Evolutionary conservation across 2,329 filamentous ascomycete genomes (phyloP).

Genomic region (Plectosphaerella cucumerina): DNA sequence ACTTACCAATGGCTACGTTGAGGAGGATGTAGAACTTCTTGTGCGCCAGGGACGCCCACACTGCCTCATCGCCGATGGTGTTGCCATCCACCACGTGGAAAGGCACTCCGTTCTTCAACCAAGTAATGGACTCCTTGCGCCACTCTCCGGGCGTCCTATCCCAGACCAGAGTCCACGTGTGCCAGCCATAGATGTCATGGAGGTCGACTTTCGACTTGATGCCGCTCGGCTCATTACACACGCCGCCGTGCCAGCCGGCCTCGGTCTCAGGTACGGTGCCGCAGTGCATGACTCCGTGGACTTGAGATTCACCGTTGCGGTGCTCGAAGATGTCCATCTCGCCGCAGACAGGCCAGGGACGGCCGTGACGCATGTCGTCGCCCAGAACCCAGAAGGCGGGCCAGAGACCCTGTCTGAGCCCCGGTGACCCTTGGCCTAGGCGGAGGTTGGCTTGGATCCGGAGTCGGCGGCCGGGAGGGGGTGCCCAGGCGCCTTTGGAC

Average conservation of each 20-base stretch:
- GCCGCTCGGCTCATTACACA: constrained; percentile 53
- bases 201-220: constrained; percentile 34
- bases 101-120: constrained; percentile 40
- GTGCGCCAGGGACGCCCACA: constrained; percentile 48
- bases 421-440: constrained; percentile 33
- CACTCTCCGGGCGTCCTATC: constrained; percentile 43
- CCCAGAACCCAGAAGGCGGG: constrained; percentile 57
- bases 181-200: constrained; percentile 33
- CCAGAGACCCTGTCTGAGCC: constrained; percentile 50
- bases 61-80: constrained; percentile 35
- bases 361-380: constrained; percentile 41
- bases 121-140: constrained; percentile 45
- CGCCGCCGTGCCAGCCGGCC: constrained; percentile 29
- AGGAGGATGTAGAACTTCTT: constrained; percentile 47
- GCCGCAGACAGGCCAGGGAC: constrained; percentile 47
- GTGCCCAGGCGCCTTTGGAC: constrained; percentile 41
- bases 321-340: constrained; percentile 57
- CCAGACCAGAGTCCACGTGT: constrained; percentile 46
- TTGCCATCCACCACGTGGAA: constrained; percentile 40
- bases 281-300: constrained; percentile 50
- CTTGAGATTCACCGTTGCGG: constrained; percentile 43
- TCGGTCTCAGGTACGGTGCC: constrained; percentile 18
- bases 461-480: constrained; percentile 38
- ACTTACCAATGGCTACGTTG: constrained; percentile 52
- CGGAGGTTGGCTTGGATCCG: constrained; percentile 41